Conservation (phyloP, 192 early-diverging fungal genomes). For the Podila epigama region DNA sequence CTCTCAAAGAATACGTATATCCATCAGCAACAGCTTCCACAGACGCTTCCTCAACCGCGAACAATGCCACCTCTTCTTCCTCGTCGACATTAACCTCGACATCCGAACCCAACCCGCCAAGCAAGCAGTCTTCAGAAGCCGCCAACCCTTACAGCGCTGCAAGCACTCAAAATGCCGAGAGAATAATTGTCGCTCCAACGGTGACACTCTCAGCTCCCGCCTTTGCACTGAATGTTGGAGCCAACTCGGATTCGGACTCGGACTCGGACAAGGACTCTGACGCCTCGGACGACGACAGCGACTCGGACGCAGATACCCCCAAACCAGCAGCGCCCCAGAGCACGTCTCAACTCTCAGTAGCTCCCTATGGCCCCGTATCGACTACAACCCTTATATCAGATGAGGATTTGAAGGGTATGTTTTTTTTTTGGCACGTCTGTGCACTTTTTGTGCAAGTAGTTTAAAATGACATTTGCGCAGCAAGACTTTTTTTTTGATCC, state of each 20-base stretch:
- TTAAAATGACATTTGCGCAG: too few species aligned
- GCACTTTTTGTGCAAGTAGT: too few species aligned
- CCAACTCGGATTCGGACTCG: conserved; percentile 4
- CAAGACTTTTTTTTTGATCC: too few species aligned
- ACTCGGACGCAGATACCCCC: conserved; percentile 3
- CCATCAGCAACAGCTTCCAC: not conserved
- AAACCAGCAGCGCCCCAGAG: not conserved
- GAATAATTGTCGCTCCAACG: conserved; percentile 25
- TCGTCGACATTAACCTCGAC: not conserved
- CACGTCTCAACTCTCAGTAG: not conserved
- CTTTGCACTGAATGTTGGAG: not conserved
- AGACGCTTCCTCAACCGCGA: not conserved
- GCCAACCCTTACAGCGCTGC: conserved; percentile 23
- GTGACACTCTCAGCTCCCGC: conserved; percentile 11
- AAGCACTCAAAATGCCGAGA: conserved; percentile 1
- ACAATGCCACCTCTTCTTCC: not conserved
- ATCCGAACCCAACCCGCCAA: not conserved
- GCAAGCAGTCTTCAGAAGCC: not conserved
- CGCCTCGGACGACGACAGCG: not conserved
- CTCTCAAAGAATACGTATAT: conserved; percentile 30
- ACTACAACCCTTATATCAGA: not conserved
- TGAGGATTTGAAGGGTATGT: not conserved
- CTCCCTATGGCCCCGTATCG: not conserved
- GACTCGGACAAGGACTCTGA: conserved; percentile 32
- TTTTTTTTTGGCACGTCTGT: too few species aligned